Evolutionary conservation across 2,329 filamentous ascomycete species (phyloP), one percentile per base, ranked within the genome.

Genomic region (Claviceps purpurea): DNA sequence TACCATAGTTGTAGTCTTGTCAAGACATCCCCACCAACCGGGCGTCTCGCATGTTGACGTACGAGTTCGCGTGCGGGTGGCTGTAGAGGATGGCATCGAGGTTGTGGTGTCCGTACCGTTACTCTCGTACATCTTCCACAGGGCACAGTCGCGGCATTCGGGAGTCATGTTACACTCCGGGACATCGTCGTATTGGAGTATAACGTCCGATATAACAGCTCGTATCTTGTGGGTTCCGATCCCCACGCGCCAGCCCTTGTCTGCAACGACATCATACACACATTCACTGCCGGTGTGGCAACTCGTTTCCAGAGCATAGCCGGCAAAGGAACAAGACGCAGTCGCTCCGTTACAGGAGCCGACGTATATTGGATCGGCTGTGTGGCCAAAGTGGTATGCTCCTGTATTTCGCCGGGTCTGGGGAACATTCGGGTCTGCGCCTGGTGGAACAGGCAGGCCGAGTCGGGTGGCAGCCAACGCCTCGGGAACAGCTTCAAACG

Each of bases 111-210:
- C 85, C 1, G 87, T 93, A 34, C 86, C 86, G 64, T 96, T 96
- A 65, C 89, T 95, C 67, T 90, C 85, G 63, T 88, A 94, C 74
- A 89, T 95, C 62, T 95, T 94, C 93, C 93, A 97, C 52, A 85
- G 82, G 53, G 81, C 87, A 62, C 91, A 97, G 65, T 98, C 93
- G 42, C 86, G 81, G 64, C 93, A 97, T 50, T 89, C 84, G 22
- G 81, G 76, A 6, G 91, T 90, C 34, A 77, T 74, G 51, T 77
- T 78, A 67, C 93, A 97, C 57, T 79, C 71, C 0, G 93, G 86
- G 0, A 94, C 87, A 3, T 75, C 71, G 56, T 94, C 85, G 62
- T 97, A 97, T 59, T 82, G 83, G 61, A 85, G 76, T 55, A 97
- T 77, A 3, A 98, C 87, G 64, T 95, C 87, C 53, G 82, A 79